Conservation (phyloP, 2,329 filamentous ascomycete genomes). For the Monosporascus sp. region DNA sequence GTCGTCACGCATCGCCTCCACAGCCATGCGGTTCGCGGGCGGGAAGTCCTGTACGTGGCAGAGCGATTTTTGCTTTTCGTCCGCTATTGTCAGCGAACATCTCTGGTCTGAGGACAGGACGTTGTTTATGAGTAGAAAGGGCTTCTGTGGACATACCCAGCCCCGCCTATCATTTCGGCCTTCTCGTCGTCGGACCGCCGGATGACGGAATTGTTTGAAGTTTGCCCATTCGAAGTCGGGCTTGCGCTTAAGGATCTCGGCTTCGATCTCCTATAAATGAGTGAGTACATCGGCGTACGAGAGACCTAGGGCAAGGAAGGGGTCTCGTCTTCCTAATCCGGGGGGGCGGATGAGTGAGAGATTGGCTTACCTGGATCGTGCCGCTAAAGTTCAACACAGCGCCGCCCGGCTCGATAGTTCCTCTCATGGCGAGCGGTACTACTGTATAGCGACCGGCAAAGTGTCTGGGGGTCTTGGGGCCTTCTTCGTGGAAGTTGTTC, state of each 20-base stretch:
- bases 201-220: not conserved
- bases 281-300: not conserved
- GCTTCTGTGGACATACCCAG: no score
- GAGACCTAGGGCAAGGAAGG: no score
- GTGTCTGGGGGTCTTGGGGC: no score
- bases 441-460: not conserved
- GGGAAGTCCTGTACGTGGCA: conserved; percentile 8
- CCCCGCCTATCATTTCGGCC: no score
- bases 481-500: no score
- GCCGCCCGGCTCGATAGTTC: conserved; percentile 3
- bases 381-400: conserved; percentile 5
- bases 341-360: not conserved
- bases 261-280: conserved; percentile 7
- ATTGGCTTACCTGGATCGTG: conserved; percentile 7
- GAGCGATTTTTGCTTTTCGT: conserved; percentile 2
- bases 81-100: not conserved
- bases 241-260: conserved; percentile 4
- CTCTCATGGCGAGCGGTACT: conserved; percentile 1
- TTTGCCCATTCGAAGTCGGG: conserved; percentile 6
- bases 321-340: no score
- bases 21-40: not conserved
- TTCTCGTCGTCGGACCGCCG: no score
- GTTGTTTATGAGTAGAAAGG: no score
- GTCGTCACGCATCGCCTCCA: conserved; percentile 1
- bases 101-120: not conserved